Base-by-base conservation (phyloP, 2,329 filamentous ascomycete genomes). In the Paecilomyces sp. region DNA sequence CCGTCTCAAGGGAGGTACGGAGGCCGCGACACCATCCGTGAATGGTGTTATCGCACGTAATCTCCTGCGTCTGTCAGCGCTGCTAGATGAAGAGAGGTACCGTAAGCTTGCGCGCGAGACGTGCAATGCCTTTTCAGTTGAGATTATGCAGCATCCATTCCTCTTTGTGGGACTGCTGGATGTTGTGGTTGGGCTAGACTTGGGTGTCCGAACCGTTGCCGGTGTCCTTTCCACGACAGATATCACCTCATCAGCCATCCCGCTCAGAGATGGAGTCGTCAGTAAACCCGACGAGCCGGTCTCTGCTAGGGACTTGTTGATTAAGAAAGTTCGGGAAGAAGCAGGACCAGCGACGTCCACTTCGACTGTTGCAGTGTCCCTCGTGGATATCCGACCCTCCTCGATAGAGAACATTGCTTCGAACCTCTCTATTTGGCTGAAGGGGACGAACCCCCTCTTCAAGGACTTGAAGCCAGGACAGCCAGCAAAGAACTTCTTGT, bases 1-100 rank as follows among this genome's bases (percentile, higher is more conserved):
- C 61, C 88, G 93, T 25, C 83, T 97, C 56, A 99, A 99, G 76
- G 91, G 95, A 63, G 94, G 92, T 64, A 97, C 97, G 83, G 94
- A 99, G 74, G 91, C 91, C 4, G 88, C 91, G 1, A 88, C 94
- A 61, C 94, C 94, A 0, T 94, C 91, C 0, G 89, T 90, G 57
- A 99, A 99, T 71, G 91, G 91, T 47, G 84, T 93, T 5, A 89
- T 89, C n/a, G 90, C 91, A 0, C 83, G 85, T 15, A 97, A 97
- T 70, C 79, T 97, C n/a, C 89, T 94, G 76, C 87, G 91, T 0
- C 83, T 97, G 3, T 85, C 85, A 12, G 82, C 83, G 5, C 73
- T 96, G 1, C 80, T 96, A 0, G 83, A 85, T 54, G 86, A 91
- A 63, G 77, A 85, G 1, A 73, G 75, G 2, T 92, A 91, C 68